These are phyloP conservation scores for Prunus campanulata DNA, from an alignment of 306 rosid genomes.

Conservation along the genomic window DNA sequence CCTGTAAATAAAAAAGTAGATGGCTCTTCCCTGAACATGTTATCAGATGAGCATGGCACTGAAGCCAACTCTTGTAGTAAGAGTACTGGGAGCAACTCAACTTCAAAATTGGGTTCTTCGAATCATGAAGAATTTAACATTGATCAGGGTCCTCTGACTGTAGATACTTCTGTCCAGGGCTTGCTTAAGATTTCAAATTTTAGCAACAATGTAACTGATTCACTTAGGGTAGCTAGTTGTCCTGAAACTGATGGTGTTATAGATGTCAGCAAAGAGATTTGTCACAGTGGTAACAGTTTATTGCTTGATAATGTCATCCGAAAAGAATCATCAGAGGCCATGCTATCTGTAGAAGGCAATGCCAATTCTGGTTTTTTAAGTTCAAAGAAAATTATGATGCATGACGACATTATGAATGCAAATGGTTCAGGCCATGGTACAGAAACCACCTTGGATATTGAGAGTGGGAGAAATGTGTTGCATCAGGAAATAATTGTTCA, in stretches of 20 bases:
- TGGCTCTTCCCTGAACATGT: conserved; percentile 22
- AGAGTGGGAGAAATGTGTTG: conserved; percentile 24
- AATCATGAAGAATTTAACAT: conserved; percentile 30
- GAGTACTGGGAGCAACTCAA: conserved; percentile 34
- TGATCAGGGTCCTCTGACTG: conserved; percentile 32
- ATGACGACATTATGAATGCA: conserved; percentile 28
- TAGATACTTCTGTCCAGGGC: conserved; percentile 31
- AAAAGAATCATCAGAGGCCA: conserved; percentile 34
- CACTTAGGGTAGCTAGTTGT: conserved; percentile 25
- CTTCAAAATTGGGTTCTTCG: conserved; percentile 29
- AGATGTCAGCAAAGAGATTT: conserved; percentile 33
- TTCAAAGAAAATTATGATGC: conserved; percentile 29
- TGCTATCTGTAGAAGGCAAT: conserved; percentile 30
- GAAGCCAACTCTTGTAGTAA: conserved; percentile 35
- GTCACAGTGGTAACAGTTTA: conserved; percentile 33
- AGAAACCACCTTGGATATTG: conserved; percentile 29
- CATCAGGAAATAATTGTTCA: conserved; percentile 29
- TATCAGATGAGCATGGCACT: conserved; percentile 36
- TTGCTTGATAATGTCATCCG: conserved; percentile 31
- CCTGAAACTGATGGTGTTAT: conserved; percentile 36
- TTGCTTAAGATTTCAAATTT: conserved; percentile 24
- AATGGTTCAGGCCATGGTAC: conserved; percentile 22
- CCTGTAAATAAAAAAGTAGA: conserved; percentile 33
- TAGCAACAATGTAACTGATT: conserved; percentile 28
- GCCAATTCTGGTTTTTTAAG: conserved; percentile 27